Base-by-base conservation (phyloP, 495 filamentous ascomycete species). In the Podospora appendiculata region DNA sequence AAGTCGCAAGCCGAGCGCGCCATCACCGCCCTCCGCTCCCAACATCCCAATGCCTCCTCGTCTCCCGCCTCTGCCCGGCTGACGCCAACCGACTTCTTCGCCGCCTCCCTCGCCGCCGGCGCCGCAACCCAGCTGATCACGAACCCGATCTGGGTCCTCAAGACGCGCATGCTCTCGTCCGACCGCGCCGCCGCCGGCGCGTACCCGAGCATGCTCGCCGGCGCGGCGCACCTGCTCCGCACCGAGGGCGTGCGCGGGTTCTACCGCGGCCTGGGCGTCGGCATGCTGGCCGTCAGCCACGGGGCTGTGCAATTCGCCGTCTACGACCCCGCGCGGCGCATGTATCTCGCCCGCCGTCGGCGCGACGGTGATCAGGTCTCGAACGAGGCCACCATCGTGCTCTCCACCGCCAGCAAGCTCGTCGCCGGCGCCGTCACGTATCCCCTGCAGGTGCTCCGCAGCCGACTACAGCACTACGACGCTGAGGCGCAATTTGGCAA, bases 61-160 rank as follows among this genome's bases (percentile, higher is more conserved):
- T 9, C 41, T 41, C 25, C 16, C 17, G 32, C 25, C 13, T 13
- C 45, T 1, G 32, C 10, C 2, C 38, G 4, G 13, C 79, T 92
- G 3, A 71, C 79, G n/a, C 83, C 86, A 8, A 72, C 73, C 40
- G 90, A 96, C 64, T 96, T 89, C 70, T 90, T 96, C 63, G 60
- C 86, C 45, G 83, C 93, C 19, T 93, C 89, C 39, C 86, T 83
- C 35, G 69, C 77, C 44, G 87, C 90, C 50, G 90, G 90, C 78
- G 67, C 72, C 33, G 59, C 87, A 16, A 92, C 89, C 6, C 86
- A 89, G 36, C 64, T 90, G 25, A 72, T 87, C 54, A 97, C 94
- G 45, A 99, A 99, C 64, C 93, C 93, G 5, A 86, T 99, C 62
- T 99, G 93, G 93, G 93, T 99, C 6, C 80, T 99, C 64, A 97